These are phyloP conservation scores for Hymenoscyphus scutula DNA, from an alignment of 2,329 filamentous ascomycete genomes.

Conservation along the genomic window DNA sequence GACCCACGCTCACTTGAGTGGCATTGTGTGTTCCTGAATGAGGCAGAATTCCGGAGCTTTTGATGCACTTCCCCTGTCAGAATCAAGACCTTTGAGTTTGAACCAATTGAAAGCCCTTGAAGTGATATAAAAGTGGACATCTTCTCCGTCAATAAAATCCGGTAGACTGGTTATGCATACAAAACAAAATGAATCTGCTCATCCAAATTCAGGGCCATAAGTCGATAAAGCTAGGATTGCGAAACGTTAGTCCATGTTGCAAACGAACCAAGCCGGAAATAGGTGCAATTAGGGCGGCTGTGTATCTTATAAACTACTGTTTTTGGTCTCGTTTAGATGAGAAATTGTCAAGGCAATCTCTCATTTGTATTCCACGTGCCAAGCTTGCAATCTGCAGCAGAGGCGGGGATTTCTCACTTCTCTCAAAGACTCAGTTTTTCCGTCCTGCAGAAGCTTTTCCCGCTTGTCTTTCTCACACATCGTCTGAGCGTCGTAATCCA, in stretches of 20 bases:
- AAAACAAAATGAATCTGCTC: not conserved
- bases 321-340: not conserved
- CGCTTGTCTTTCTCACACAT: not conserved
- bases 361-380: slow-evolving; percentile 4
- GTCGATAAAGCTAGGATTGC: not conserved
- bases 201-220: not conserved
- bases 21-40: not conserved
- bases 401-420: not conserved
- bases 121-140: not conserved
- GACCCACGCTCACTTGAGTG: not conserved
- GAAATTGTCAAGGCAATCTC: not conserved
- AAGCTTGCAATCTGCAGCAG: not conserved
- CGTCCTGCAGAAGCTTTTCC: slow-evolving; percentile 5
- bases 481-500: not conserved
- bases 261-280: not conserved
- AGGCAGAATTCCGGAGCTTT: not conserved
- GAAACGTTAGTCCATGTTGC: not conserved
- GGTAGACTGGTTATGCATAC: not conserved
- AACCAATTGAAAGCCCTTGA: slow-evolving; percentile 4
- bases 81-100: not conserved
- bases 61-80: not conserved
- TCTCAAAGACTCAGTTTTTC: not conserved
- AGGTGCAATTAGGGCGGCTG: not conserved
- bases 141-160: not conserved
- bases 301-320: not conserved